Evolutionary conservation across 208 protist genomes (phyloP).

Genomic region (Acanthamoeba sp.): DNA sequence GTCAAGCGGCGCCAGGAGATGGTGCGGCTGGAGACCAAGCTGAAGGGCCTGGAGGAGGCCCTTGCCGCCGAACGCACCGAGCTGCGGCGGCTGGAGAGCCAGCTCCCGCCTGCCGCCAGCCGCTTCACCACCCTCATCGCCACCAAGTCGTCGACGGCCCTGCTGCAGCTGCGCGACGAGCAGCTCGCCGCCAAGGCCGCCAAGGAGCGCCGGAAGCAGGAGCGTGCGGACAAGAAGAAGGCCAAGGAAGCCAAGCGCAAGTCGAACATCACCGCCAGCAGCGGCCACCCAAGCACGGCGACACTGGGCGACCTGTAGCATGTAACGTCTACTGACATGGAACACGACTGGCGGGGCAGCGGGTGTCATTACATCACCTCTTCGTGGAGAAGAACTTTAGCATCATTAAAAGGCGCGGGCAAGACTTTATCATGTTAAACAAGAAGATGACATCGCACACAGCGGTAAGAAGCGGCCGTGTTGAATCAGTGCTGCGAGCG

Average conservation of each 20-base stretch:
- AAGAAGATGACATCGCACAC: no score
- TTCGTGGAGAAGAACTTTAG: no score
- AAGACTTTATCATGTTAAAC: no score
- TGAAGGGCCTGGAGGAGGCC: conserved; percentile 24
- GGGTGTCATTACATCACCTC: no score
- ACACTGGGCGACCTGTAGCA: neutral
- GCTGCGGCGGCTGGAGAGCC: neutral
- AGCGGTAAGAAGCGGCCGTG: no score
- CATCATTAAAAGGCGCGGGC: no score
- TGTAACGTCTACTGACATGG: no score
- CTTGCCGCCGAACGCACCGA: neutral
- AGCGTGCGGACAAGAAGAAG: neutral
- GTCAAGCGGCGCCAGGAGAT: conserved; percentile 9
- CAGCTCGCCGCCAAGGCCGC: neutral
- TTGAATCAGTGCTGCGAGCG: no score
- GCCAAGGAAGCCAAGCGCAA: neutral
- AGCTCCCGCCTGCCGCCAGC: neutral
- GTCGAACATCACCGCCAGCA: neutral
- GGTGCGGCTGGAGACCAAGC: conserved; percentile 6
- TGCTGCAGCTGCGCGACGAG: conserved; percentile 30
- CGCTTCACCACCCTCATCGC: conserved; percentile 30
- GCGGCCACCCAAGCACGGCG: no score
- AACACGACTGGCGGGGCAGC: no score
- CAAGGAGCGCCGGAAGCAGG: neutral
- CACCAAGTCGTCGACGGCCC: conserved; percentile 33